Conservation (phyloP, 2,329 filamentous ascomycete species). For the Harringtonia lauricola region DNA sequence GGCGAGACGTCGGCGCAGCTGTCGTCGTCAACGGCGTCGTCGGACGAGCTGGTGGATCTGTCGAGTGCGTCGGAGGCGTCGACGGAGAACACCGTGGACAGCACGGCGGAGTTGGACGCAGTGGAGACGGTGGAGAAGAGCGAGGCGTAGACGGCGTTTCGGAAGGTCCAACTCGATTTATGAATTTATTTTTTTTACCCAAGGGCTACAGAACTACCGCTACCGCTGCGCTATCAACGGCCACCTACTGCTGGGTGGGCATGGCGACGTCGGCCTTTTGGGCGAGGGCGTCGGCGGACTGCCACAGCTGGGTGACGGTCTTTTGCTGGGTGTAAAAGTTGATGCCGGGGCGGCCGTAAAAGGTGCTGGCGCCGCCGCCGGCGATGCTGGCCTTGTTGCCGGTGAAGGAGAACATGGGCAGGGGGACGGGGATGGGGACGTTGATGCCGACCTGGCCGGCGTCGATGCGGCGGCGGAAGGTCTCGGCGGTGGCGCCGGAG, state of each 20-base stretch:
- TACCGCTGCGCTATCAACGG: too few relatives aligned
- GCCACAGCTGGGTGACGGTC: constrained; percentile 93
- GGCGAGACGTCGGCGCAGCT: too few relatives aligned
- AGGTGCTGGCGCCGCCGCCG: constrained; percentile 83
- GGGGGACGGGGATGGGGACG: constrained; percentile 62
- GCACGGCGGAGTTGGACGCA: too few relatives aligned
- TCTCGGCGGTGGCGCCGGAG: constrained; percentile 64
- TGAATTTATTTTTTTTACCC: neutral
- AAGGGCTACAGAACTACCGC: too few relatives aligned
- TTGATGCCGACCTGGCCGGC: constrained; percentile 85
- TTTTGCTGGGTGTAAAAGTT: constrained; percentile 96
- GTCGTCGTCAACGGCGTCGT: too few relatives aligned
- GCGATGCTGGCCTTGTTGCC: constrained; percentile 84
- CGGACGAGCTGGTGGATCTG: too few relatives aligned
- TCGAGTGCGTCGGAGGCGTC: too few relatives aligned
- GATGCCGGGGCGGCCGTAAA: constrained; percentile 88
- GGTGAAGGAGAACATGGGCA: constrained; percentile 63
- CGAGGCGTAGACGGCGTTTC: neutral
- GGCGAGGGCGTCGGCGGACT: constrained; percentile 69
- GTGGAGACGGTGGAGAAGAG: too few relatives aligned
- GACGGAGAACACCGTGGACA: too few relatives aligned
- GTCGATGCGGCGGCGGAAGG: constrained; percentile 72
- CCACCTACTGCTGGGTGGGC: constrained; percentile 42
- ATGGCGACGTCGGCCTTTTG: constrained; percentile 82
- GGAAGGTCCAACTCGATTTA: neutral